Conservation (phyloP, 2,329 filamentous ascomycete species). For the Botrytis fragariae region DNA sequence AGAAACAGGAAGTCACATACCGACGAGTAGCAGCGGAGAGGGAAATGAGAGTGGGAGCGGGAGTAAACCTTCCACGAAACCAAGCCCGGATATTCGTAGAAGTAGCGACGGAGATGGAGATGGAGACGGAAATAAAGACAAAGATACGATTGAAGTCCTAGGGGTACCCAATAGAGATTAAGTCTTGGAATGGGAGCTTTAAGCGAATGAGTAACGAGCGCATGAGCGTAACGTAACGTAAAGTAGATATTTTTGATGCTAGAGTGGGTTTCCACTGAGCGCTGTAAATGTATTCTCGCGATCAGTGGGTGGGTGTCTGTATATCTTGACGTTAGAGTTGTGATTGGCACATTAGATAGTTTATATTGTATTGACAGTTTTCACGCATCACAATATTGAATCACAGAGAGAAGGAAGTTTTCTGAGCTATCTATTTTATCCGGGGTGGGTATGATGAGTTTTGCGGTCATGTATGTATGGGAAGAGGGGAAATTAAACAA, state of each 20-base stretch:
- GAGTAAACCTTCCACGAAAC: too few relatives aligned
- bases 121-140: not conserved
- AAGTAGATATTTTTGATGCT: not conserved
- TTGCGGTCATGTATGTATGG: not conserved
- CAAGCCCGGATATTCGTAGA: not conserved
- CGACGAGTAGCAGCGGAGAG: not conserved
- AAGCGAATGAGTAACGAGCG: not conserved
- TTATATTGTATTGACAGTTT: not conserved
- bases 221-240: not conserved
- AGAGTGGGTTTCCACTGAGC: not conserved
- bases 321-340: not conserved
- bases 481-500: too few relatives aligned
- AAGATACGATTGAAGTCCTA: not conserved
- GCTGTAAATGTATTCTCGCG: not conserved
- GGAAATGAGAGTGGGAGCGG: not conserved
- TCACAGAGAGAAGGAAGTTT: not conserved
- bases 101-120: not conserved
- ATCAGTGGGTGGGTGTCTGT: not conserved
- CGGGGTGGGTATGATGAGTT: not conserved
- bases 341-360: not conserved
- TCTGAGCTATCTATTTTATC: too few relatives aligned
- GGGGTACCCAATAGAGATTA: rapidly evolving
- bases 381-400: too few relatives aligned
- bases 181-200: not conserved
- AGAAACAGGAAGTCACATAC: not conserved